A percentile compares a stretch with the other conserved stretches of the same genome.
phyloP scores from a whole-genome alignment of 306 rosid species.

The Cucumis cinereus region DNA sequence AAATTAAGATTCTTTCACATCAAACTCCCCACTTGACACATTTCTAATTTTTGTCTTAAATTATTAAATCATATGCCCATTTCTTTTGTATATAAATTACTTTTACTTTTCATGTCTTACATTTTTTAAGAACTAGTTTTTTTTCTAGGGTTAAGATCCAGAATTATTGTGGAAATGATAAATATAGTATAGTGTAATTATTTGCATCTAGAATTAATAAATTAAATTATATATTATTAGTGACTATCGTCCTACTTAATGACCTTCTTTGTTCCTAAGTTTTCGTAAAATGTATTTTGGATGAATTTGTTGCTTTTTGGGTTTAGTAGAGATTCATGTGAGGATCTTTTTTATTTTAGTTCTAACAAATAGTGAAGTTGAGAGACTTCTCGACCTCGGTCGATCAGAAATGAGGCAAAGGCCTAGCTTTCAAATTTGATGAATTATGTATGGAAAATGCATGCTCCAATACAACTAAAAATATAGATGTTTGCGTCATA shows the following conservation, averaged over 20 bases:
- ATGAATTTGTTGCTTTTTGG: neutral
- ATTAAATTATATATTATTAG: neutral
- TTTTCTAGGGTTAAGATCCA: too few relatives aligned
- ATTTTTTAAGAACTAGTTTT: too few relatives aligned
- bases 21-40: neutral
- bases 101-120: neutral
- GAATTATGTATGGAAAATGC: too few relatives aligned
- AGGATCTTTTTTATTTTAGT: too few relatives aligned
- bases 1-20: neutral
- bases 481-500: too few relatives aligned
- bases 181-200: neutral
- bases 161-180: too few relatives aligned
- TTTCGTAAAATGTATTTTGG: neutral
- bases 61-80: neutral
- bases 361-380: too few relatives aligned
- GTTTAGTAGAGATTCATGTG: neutral
- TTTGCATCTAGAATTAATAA: neutral
- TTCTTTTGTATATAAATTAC: neutral
- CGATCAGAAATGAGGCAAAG: too few relatives aligned
- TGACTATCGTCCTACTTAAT: neutral
- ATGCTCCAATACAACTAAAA: too few relatives aligned
- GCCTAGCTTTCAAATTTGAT: too few relatives aligned
- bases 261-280: neutral
- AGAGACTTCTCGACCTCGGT: too few relatives aligned
- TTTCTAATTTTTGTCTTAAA: neutral